Base-by-base conservation (phyloP, 2,329 filamentous ascomycete species). In the Arthrocladium fulminans region DNA sequence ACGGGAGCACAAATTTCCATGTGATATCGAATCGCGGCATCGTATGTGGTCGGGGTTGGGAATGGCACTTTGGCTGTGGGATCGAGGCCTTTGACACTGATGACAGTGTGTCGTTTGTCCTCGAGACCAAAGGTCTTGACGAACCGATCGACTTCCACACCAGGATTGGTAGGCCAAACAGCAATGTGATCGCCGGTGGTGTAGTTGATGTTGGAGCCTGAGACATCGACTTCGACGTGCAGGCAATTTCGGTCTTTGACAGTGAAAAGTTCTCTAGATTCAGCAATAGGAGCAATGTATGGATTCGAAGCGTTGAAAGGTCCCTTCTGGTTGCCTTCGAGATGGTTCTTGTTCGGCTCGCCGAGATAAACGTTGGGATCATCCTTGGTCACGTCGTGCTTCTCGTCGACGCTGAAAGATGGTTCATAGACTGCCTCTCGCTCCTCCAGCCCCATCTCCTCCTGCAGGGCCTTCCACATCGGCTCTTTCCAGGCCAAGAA, bases 401-500 rank as follows among this genome's bases (percentile, higher is more conserved):
- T 80, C 60, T 95, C 85, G 22, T 77, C 79, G 59, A 98, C 82
- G 59, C 79, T 81, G 64, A 96, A 96, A 50, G 89, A 81, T 43
- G 92, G 88, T 66, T 98, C 94, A 66, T 97, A 98, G 51, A 94
- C 82, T 53, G 89, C 87, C 65, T 98, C 94, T 51, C 92, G 88
- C 71, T 98, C 92, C 68, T 97, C 86, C 48, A 98, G 73, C 47
- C 80, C 80, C 84, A 98, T 87, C 63, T 86, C 81, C 56, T 86
- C 79, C 20, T 84, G 76, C 46, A 98, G 75, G 51, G 85, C 86
- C 60, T 78, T 74, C 92, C 94, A 98, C 92, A 98, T 98, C 53
- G 89, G 89, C 62, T 98, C 92, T 73, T 98, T 98, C 92, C 92
- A 98, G 57, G 90, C 87, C 61, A 98, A 72, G 68, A 97, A 98